Percentiles rank a stretch among this genome's conserved stretches.
phyloP scores from a whole-genome alignment of 2,329 filamentous ascomycete genomes.

The Diaporthe ampelina region DNA sequence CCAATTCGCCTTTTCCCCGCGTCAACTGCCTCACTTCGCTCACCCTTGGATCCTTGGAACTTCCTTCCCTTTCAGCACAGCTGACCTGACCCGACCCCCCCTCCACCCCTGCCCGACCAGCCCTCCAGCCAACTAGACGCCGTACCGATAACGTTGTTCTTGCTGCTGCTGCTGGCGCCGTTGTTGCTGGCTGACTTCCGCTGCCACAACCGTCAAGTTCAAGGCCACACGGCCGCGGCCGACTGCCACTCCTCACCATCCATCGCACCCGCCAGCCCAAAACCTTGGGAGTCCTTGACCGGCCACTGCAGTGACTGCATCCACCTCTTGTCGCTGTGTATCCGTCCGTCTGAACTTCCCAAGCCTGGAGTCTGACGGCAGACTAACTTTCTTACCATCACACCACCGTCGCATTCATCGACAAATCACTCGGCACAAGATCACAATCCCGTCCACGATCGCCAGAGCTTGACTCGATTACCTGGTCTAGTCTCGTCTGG shows the following conservation, averaged over 20 bases:
- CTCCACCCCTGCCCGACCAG: conserved; percentile 4
- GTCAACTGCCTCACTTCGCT: conserved; percentile 6
- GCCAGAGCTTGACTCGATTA: conserved; percentile 31
- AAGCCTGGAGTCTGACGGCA: conserved; percentile 15
- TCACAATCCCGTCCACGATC: conserved; percentile 24
- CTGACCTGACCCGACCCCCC: conserved; percentile 11
- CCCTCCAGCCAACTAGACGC: conserved; percentile 23
- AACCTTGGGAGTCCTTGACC: conserved; percentile 20
- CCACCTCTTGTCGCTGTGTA: conserved; percentile 10
- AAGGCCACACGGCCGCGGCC: too few species aligned
- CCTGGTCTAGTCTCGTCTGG: conserved; percentile 9
- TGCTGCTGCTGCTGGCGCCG: neutral
- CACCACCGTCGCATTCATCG: conserved; percentile 26
- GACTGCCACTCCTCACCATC: too few species aligned
- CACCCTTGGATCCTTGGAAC: conserved; percentile 28
- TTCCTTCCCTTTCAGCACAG: conserved; percentile 4
- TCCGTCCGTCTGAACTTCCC: conserved; percentile 19
- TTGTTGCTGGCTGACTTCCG: too few species aligned
- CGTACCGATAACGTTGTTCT: neutral
- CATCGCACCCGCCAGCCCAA: neutral
- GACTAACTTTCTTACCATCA: conserved; percentile 29
- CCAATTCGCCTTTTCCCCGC: conserved; percentile 24
- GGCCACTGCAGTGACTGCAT: conserved; percentile 25
- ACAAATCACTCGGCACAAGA: conserved; percentile 27
- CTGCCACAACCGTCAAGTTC: too few species aligned